These are phyloP conservation scores for Hapsidospora chrysogenum DNA, from an alignment of 495 filamentous ascomycete species.

Conservation along the genomic window DNA sequence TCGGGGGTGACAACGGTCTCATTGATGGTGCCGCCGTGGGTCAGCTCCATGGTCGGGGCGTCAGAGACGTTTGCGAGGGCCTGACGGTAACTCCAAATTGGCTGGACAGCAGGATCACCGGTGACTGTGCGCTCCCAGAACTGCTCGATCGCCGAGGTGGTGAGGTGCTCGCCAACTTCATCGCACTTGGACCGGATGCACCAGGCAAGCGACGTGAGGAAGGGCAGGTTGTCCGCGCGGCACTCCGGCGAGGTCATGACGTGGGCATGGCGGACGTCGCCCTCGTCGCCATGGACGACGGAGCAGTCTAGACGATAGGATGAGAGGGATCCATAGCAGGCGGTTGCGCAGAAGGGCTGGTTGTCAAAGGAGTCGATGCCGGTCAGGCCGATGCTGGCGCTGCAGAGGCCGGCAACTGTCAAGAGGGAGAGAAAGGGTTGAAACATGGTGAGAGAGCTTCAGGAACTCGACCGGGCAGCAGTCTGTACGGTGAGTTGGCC, in stretches of 20 bases:
- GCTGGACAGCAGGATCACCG: slow-evolving; percentile 1
- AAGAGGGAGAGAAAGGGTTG: too few relatives aligned
- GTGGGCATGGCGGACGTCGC: not conserved
- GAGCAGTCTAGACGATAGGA: not conserved
- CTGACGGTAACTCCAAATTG: slow-evolving; percentile 4
- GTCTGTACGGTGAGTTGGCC: too few relatives aligned
- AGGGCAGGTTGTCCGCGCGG: slow-evolving; percentile 2
- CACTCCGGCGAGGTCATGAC: slow-evolving; percentile 2
- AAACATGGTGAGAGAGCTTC: too few relatives aligned
- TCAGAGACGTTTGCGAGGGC: slow-evolving; percentile 4
- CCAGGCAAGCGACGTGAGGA: slow-evolving; percentile 6
- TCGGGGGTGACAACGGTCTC: not conserved
- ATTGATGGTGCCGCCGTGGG: not conserved
- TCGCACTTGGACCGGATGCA: slow-evolving; percentile 6
- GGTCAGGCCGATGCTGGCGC: too few relatives aligned
- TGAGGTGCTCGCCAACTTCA: not conserved
- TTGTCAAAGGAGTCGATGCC: not conserved
- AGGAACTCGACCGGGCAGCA: too few relatives aligned
- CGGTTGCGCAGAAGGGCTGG: not conserved
- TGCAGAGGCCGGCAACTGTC: too few relatives aligned
- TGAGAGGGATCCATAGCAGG: not conserved
- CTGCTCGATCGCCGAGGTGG: slow-evolving; percentile 4
- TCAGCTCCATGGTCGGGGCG: slow-evolving; percentile 1
- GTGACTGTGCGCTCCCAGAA: slow-evolving; percentile 6
- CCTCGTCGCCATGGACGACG: not conserved